Conservation (phyloP, 345 rosid species). For the Jatropha curcas region DNA sequence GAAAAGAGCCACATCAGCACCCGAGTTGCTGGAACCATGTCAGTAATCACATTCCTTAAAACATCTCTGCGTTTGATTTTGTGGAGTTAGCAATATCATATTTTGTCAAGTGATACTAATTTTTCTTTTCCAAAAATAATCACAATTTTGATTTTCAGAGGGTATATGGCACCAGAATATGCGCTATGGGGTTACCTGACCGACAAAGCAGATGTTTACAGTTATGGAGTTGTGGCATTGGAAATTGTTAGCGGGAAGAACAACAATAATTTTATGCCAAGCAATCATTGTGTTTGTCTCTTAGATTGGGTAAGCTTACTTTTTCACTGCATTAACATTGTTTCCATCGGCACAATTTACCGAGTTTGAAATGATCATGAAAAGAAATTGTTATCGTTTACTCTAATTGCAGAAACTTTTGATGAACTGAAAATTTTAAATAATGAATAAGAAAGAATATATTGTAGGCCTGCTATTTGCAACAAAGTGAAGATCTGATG, state of each 20-base stretch:
- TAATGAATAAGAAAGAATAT: too few species aligned
- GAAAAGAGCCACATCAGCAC: constrained; percentile 40
- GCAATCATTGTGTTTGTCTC: constrained; percentile 27
- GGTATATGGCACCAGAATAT: constrained; percentile 40
- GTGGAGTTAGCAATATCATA: too few species aligned
- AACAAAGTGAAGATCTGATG: constrained; percentile 15
- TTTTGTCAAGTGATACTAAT: background rate
- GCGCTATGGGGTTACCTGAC: constrained; percentile 34
- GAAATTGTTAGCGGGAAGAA: constrained; percentile 30
- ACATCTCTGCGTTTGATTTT: too few species aligned
- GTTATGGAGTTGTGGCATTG: constrained; percentile 33
- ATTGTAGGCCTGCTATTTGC: constrained; percentile 30
- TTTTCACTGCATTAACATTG: background rate
- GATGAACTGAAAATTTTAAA: background rate
- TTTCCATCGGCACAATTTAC: background rate
- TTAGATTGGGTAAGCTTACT: constrained; percentile 30
- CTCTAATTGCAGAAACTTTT: background rate
- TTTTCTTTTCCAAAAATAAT: background rate
- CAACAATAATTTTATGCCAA: constrained; percentile 22
- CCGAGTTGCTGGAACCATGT: constrained; percentile 35
- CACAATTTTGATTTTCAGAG: constrained; percentile 22
- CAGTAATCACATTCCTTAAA: background rate
- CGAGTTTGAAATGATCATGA: background rate
- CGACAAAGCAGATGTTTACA: constrained; percentile 36
- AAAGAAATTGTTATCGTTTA: too few species aligned